Evolutionary conservation across 1,284 basidiomycete genomes (phyloP), one percentile per base, ranked within the genome.

Genomic region (Inonotus obliquus): DNA sequence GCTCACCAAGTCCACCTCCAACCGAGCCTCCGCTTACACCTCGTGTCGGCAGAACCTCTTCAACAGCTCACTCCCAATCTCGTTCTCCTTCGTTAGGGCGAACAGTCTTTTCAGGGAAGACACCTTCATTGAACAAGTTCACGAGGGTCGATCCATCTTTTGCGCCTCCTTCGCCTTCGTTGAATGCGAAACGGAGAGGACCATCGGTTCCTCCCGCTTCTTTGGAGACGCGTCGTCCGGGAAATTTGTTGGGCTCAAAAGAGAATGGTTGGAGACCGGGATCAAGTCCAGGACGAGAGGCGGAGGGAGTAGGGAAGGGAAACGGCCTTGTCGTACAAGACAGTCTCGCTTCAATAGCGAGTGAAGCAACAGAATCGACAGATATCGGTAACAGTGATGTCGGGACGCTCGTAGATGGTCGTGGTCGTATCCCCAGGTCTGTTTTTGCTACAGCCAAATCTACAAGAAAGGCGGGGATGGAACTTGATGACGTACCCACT

Each of bases 141-240:
- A 81, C 75, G 45, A 76, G 76, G 0, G 79, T 83, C 3, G 68
- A 76, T 0, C 66, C 69, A n/a, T 65, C 69, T 14, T 82, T 68
- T 65, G 71, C 68, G 45, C 74, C 75, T 0, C 60, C 60, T 14
- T 75, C 74, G 49, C 77, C 75, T 19, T 67, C 70, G 27, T 56
- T 59, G 41, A 61, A 25, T 25, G 49, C 54, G 19, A 63, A 53
- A 45, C 53, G 62, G 17, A 25, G 11, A 14, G 25, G 21, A 14
- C 4, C 11, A 9, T 27, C 49, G 21, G 27, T 44, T 5, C 32
- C 45, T 1, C 37, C 19, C 10, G 37, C 1, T 13, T 19, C 55
- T 9, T 25, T 44, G 9, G 25, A 13, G 17, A 7, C 41, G 41
- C 41, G 19, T 44, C 41, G 41, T 2, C 38, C 3, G 0, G 38